Evolutionary conservation across 805 yeast species (phyloP), one percentile per base, ranked within the genome.

Genomic region (Pichia eremophila): DNA sequence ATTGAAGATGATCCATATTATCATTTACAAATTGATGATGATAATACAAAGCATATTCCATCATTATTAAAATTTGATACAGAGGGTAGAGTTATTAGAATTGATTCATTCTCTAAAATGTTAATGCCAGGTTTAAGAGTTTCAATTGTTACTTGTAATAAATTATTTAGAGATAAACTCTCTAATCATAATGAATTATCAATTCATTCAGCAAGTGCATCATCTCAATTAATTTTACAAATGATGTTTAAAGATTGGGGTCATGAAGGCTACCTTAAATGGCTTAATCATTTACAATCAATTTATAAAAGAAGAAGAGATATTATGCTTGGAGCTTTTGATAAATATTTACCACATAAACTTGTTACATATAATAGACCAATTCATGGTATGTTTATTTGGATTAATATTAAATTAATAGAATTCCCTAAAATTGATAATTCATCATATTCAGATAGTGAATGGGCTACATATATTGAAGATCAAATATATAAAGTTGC

Each of bases 1-100:
- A 64, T 85, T 46, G 95, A 87, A 65, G 95, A 86, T 62, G 95
- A 87, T 67, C 95, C 95, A 8, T 87, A 86, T 71, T 85, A 83
- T 65, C 85, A 80, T 65, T 66, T 86, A 58, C 84, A 81, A 57
- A 72, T 82, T 68, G 77, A 70, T 48, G 53, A 65, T 54, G 69
- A 74, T 29, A 72, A 71, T 47, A 7, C n/a, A 27, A 34, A 7
- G 10, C 75, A 79, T 55, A 55, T 79, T 42, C 77, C 81, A n/a
- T 79, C 87, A 9, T 79, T 81, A 68, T 62, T 85, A 40, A 73
- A 79, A n/a, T 59, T 83, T 46, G 95, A 86, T 64, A 69, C 70
- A 22, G 89, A 83, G 46, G 95, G 95, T 43, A 73, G 93, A 54
- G 93, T 86, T 15, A 61, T 85, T 42, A 72, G 95, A 53, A 72